Evolutionary conservation across 2,329 filamentous ascomycete species (phyloP).

Genomic region (Fusarium sp.): DNA sequence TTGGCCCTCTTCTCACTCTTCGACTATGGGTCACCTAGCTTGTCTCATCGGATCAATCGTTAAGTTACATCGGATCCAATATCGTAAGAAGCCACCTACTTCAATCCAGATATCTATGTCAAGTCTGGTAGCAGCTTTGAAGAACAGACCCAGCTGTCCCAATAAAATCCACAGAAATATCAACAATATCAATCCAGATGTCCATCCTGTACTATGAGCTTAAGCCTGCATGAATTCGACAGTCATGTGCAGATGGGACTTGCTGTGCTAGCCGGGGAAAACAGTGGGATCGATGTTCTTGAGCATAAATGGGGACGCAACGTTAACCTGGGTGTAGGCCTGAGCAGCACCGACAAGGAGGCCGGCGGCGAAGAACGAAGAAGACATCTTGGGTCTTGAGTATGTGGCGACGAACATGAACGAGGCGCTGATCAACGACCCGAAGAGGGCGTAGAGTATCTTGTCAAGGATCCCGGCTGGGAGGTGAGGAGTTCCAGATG

Average conservation of each 20-base stretch:
- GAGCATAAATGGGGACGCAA: constrained; percentile 46
- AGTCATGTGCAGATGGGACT: constrained; percentile 53
- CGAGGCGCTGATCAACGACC: constrained; percentile 79
- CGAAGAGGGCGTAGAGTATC: constrained; percentile 77
- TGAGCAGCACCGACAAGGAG: constrained; percentile 34
- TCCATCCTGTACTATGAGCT: too few relatives aligned
- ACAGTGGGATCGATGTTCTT: constrained; percentile 54
- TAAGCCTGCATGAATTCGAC: too few relatives aligned
- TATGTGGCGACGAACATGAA: constrained; percentile 96
- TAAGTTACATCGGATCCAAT: too few relatives aligned
- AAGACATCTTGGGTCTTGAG: constrained; percentile 36
- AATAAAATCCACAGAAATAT: too few relatives aligned
- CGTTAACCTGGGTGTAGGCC: constrained; percentile 40
- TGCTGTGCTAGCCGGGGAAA: constrained; percentile 49
- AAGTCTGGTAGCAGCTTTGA: too few relatives aligned
- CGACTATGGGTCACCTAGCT: too few relatives aligned
- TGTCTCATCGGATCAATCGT: too few relatives aligned
- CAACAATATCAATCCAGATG: too few relatives aligned
- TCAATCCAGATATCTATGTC: too few relatives aligned
- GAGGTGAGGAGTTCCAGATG: constrained; percentile 84
- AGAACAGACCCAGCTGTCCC: too few relatives aligned
- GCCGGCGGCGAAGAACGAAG: constrained; percentile 29
- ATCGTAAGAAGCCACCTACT: too few relatives aligned
- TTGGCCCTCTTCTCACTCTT: too few relatives aligned
- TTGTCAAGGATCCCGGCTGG: constrained; percentile 84